Conservation (phyloP, 2,329 filamentous ascomycete species). For the Aspergillus fumigatus region DNA sequence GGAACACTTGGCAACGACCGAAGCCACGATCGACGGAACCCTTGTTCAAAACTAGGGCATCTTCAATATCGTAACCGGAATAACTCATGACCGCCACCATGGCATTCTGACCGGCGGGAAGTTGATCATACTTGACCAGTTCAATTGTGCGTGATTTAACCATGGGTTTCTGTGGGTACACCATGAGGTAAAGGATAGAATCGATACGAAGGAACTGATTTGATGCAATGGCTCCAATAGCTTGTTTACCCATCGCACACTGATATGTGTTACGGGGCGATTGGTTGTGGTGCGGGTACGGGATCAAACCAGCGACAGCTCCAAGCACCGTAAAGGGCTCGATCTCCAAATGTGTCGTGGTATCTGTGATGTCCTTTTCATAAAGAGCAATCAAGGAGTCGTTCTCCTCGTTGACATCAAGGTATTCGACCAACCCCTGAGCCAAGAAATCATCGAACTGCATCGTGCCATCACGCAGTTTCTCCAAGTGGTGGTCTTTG, state of each 20-base stretch:
- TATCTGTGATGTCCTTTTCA: conserved; percentile 74
- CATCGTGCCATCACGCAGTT: conserved; percentile 76
- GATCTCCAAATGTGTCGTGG: conserved; percentile 92
- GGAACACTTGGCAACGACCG: conserved; percentile 95
- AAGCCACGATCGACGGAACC: conserved; percentile 93
- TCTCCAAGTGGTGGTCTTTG: conserved; percentile 69
- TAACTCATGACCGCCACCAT: conserved; percentile 99
- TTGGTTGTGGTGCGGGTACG: conserved; percentile 98
- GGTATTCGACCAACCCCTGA: conserved; percentile 86
- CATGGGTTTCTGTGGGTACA: conserved; percentile 96
- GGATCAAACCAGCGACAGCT: conserved; percentile 91
- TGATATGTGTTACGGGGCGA: conserved; percentile 98
- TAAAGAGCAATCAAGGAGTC: conserved; percentile 90
- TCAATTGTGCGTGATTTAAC: conserved; percentile 97
- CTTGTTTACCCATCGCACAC: conserved; percentile 99
- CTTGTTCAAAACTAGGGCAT: conserved; percentile 94
- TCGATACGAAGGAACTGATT: conserved; percentile 98
- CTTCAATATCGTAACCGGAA: conserved; percentile 98
- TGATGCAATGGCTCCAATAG: conserved; percentile 94
- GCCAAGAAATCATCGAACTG: conserved; percentile 93
- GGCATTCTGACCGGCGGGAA: conserved; percentile 93
- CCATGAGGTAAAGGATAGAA: conserved; percentile 90
- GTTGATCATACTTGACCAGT: conserved; percentile 92
- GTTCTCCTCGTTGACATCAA: conserved; percentile 98
- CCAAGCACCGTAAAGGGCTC: conserved; percentile 96